These are phyloP conservation scores for Penicillium sp. DNA, from an alignment of 2,329 filamentous ascomycete species.

Conservation along the genomic window DNA sequence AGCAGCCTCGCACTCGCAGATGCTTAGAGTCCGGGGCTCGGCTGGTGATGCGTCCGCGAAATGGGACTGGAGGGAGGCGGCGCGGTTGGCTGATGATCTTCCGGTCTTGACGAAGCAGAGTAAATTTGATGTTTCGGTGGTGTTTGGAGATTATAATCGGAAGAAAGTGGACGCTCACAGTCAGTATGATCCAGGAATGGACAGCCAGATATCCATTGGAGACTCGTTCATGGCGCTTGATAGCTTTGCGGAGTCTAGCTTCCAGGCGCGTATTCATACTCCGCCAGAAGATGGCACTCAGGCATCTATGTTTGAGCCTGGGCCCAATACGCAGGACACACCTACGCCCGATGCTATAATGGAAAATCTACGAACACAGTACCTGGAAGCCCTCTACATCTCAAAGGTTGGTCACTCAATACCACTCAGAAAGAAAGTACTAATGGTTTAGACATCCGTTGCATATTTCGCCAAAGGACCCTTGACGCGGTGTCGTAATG, in stretches of 20 bases:
- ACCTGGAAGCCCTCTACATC: slow-evolving; percentile 41
- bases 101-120: slow-evolving; percentile 21
- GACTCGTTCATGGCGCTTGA: neutral
- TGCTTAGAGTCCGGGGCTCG: neutral
- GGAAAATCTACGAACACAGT: slow-evolving; percentile 35
- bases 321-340: slow-evolving; percentile 13
- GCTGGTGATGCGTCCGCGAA: neutral
- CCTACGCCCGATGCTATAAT: slow-evolving; percentile 34
- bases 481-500: slow-evolving; percentile 42
- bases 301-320: slow-evolving; percentile 15
- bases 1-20: slow-evolving; percentile 16
- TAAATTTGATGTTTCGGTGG: slow-evolving; percentile 26
- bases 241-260: neutral
- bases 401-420: slow-evolving; percentile 33
- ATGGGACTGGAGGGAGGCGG: slow-evolving; percentile 33
- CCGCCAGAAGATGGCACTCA: slow-evolving; percentile 18
- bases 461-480: slow-evolving; percentile 52
- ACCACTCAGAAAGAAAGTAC: slow-evolving; percentile 8
- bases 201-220: slow-evolving; percentile 2
- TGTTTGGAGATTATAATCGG: slow-evolving; percentile 21
- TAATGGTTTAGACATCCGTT: slow-evolving; percentile 38
- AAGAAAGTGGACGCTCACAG: neutral
- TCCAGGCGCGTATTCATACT: slow-evolving; percentile 3
- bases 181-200: neutral
- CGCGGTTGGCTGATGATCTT: slow-evolving; percentile 29